Evolutionary conservation across 2,329 filamentous ascomycete genomes (phyloP).

Genomic region (Dactylellina leptospora): DNA sequence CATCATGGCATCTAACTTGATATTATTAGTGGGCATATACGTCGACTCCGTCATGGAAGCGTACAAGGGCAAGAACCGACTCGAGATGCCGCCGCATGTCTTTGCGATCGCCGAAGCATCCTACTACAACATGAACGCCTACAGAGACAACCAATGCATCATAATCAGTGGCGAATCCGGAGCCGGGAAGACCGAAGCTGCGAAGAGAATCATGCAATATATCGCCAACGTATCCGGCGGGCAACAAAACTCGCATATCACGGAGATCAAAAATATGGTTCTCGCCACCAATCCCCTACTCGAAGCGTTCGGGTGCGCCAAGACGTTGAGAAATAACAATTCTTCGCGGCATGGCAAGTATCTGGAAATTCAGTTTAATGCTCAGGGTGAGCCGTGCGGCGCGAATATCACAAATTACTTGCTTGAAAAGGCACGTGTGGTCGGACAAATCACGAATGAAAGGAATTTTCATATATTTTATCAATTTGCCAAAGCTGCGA

Average conservation of each 20-base stretch:
- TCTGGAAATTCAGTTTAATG: slow-evolving; percentile 99
- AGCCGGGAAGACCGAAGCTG: slow-evolving; percentile 98
- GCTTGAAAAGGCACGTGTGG: slow-evolving; percentile 90
- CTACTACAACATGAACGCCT: slow-evolving; percentile 89
- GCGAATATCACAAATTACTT: slow-evolving; percentile 97
- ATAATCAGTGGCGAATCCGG: slow-evolving; percentile 98
- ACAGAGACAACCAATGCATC: slow-evolving; percentile 95
- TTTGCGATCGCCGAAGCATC: slow-evolving; percentile 94
- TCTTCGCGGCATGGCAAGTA: slow-evolving; percentile 99
- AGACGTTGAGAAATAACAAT: slow-evolving; percentile 98
- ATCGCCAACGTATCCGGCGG: slow-evolving; percentile 89
- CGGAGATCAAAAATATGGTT: slow-evolving; percentile 98
- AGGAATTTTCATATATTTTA: slow-evolving; percentile 99
- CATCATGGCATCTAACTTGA: slow-evolving; percentile 12
- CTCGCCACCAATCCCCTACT: slow-evolving; percentile 98
- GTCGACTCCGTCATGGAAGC: slow-evolving; percentile 99
- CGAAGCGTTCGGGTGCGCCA: slow-evolving; percentile 99
- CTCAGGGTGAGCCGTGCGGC: slow-evolving; percentile 93
- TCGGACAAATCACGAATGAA: slow-evolving; percentile 98
- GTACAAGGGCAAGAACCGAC: slow-evolving; percentile 94
- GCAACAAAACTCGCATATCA: slow-evolving; percentile 84
- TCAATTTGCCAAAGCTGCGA: slow-evolving; percentile 89
- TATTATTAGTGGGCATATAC: slow-evolving; percentile 92
- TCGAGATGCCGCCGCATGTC: slow-evolving; percentile 94
- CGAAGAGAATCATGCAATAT: slow-evolving; percentile 99